These are phyloP conservation scores for Cadophora gregata DNA, from an alignment of 2,329 filamentous ascomycete species.

Conservation along the genomic window DNA sequence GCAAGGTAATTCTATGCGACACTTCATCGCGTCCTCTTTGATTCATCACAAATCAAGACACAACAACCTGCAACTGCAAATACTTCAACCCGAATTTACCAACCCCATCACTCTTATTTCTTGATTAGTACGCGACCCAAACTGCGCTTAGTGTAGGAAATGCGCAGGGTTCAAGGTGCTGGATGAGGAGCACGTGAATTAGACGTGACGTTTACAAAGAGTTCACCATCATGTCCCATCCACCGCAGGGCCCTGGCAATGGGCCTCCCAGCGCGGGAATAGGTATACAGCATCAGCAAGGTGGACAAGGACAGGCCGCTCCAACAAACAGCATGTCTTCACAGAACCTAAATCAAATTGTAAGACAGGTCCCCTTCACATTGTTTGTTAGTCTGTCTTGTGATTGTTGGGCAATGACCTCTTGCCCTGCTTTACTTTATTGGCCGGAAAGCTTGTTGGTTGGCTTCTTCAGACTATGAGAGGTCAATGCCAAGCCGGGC, in stretches of 20 bases:
- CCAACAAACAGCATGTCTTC: conserved; percentile 68
- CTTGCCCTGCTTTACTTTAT: neutral
- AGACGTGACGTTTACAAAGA: neutral
- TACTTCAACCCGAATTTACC: neutral
- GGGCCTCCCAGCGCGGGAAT: conserved; percentile 51
- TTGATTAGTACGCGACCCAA: neutral
- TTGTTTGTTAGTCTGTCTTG: neutral
- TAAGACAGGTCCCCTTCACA: conserved; percentile 56
- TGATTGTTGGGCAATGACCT: neutral
- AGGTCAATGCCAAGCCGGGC: neutral
- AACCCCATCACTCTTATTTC: neutral
- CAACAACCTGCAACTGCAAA: neutral
- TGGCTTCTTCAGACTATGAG: neutral
- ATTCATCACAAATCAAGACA: neutral
- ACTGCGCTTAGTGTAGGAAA: neutral
- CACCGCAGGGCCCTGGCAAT: conserved; percentile 53
- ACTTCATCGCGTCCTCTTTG: neutral
- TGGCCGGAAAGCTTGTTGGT: neutral
- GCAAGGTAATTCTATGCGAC: conserved; percentile 4
- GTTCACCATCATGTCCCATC: conserved; percentile 47
- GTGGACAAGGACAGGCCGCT: conserved; percentile 53
- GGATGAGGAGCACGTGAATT: conserved; percentile 17
- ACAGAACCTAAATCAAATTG: conserved; percentile 94
- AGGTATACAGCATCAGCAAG: conserved; percentile 54
- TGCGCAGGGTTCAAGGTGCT: conserved; percentile 9